Evolutionary conservation across 371 early-diverging fungal genomes (phyloP).

Genomic region (Rhizopus microsporus): DNA sequence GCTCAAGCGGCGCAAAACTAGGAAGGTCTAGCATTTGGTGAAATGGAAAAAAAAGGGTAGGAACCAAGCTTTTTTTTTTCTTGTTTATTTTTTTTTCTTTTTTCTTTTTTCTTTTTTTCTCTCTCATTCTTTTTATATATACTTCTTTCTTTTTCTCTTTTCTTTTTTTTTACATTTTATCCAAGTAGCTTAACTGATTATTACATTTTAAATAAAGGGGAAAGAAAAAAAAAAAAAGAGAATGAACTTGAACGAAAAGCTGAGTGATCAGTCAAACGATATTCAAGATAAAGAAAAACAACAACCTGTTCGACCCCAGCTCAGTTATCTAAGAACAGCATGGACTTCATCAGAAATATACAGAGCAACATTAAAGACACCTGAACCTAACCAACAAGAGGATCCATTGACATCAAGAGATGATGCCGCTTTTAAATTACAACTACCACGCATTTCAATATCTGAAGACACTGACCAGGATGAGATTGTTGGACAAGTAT

Average conservation of each 20-base stretch:
- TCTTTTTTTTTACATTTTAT: no score
- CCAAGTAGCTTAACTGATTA: no score
- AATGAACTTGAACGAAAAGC: neutral
- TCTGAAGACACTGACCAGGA: slow-evolving; percentile 15
- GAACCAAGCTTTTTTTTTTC: no score
- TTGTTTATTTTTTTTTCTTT: no score
- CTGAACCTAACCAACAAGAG: neutral
- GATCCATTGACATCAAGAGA: neutral
- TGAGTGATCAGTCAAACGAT: neutral
- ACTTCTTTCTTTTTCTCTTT: neutral
- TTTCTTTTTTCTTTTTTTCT: no score
- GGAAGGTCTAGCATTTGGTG: no score
- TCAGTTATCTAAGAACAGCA: slow-evolving; percentile 34
- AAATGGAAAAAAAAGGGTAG: no score
- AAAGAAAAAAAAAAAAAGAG: neutral
- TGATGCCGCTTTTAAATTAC: slow-evolving; percentile 3
- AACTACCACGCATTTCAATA: slow-evolving; percentile 8
- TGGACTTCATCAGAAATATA: slow-evolving; percentile 32
- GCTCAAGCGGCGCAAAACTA: no score
- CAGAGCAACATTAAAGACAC: neutral
- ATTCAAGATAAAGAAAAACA: neutral
- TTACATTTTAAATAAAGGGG: neutral
- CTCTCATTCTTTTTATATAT: neutral
- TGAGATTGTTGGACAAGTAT: slow-evolving; percentile 13
- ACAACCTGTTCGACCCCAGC: slow-evolving; percentile 20